Base-by-base conservation (phyloP, 2,329 filamentous ascomycete species). In the Pyrenochaeta sp. region DNA sequence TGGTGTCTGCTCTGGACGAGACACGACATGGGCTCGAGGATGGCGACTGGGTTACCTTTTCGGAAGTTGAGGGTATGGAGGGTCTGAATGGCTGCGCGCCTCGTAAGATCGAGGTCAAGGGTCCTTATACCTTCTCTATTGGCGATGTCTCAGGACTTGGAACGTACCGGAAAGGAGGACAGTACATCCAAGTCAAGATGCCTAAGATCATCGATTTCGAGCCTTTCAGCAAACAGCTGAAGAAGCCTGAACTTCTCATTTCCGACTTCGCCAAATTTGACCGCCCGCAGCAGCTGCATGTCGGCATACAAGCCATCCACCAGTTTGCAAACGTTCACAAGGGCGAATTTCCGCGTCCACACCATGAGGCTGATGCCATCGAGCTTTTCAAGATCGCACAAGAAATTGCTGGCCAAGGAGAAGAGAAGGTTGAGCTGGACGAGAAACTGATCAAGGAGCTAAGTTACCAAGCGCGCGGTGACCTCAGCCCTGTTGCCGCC, bases 211-310 rank as follows among this genome's bases (percentile, higher is more conserved):
- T 98, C 71, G 87, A 95, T 76, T 99, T 98, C 80, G 91, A 97
- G 81, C 84, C 88, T 40, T 86, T 97, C 56, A 88, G 88, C 42
- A 82, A 87, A 51, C 87, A 96, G 59, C 79, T 97, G 55, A 92
- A 92, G 79, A 91, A 92, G 56, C 95, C 95, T 2, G 94, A 97
- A 71, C 88, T 96, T 64, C 81, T 98, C 72, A 87, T 97, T 59
- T 96, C 95, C 24, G 95, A 99, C 77, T 99, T 93, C 74, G 95
- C 95, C 79, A 99, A 99, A 79, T 98, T 97, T 67, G 95, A 98
- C 78, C 90, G 95, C 45, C 95, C 95, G 1, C 88, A 90, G 66
- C 93, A 98, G 78, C 86, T 99, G 25, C 95, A 99, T 76, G 82
- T 96, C 60, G 95, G 93, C 59, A 90, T 98, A 72, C 93, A 98